Evolutionary conservation across 495 filamentous ascomycete species (phyloP).

Genomic region (Aspergillus mulundensis): DNA sequence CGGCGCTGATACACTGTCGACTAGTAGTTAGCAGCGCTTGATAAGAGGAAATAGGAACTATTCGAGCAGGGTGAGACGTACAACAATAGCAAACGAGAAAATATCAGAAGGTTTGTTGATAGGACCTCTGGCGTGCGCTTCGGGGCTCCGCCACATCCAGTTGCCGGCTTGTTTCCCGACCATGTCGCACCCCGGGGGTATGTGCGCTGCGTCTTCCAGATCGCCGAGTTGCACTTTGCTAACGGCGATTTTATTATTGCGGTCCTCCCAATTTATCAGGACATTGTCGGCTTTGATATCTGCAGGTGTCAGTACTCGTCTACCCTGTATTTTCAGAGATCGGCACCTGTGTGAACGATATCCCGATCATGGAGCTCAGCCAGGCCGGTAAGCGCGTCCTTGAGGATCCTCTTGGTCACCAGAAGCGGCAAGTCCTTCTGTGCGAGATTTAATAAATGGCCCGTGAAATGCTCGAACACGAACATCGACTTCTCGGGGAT

Average conservation of each 20-base stretch:
- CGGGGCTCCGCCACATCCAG: conserved; percentile 40
- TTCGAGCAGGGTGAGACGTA: conserved; percentile 26
- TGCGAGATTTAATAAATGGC: conserved; percentile 40
- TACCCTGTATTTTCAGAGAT: conserved; percentile 9
- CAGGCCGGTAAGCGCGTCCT: conserved; percentile 40
- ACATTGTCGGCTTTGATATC: conserved; percentile 34
- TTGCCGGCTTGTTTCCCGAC: conserved; percentile 34
- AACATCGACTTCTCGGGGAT: conserved; percentile 46
- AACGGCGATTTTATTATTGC: conserved; percentile 26
- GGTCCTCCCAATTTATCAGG: conserved; percentile 22
- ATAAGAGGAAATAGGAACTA: no score
- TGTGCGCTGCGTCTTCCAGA: conserved; percentile 44
- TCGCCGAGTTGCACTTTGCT: conserved; percentile 36
- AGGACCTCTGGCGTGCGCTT: conserved; percentile 31
- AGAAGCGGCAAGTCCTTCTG: conserved; percentile 33
- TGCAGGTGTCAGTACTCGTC: conserved; percentile 3
- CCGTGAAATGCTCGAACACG: conserved; percentile 33
- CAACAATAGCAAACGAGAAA: conserved; percentile 42
- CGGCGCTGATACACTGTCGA: conserved; percentile 27
- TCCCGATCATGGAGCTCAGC: conserved; percentile 44
- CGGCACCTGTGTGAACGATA: conserved; percentile 23
- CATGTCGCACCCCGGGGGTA: conserved; percentile 28
- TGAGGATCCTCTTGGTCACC: conserved; percentile 40
- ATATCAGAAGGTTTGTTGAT: conserved; percentile 38
- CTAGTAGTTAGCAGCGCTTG: no score